Evolutionary conservation across 2,329 filamentous ascomycete genomes (phyloP).

Genomic region (Neofusicoccum laricinum): DNA sequence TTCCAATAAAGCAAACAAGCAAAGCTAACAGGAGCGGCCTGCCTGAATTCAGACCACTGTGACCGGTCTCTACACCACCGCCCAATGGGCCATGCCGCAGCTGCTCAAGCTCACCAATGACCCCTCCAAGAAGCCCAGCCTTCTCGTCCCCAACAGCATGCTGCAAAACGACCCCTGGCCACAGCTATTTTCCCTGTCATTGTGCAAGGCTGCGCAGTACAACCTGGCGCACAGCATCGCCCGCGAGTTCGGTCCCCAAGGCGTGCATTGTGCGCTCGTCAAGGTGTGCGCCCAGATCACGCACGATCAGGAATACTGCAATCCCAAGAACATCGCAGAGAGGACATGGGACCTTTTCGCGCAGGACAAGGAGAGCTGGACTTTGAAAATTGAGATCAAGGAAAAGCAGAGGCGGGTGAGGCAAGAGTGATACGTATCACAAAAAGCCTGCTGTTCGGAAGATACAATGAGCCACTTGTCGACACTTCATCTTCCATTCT

Average conservation of each 20-base stretch:
- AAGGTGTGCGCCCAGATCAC: conserved; percentile 45
- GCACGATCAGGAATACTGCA: conserved; percentile 40
- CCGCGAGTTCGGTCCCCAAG: conserved; percentile 39
- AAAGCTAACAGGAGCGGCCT: too few relatives aligned
- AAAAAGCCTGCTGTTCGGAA: too few relatives aligned
- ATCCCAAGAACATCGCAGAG: conserved; percentile 46
- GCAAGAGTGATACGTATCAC: background rate
- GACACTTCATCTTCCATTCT: too few relatives aligned
- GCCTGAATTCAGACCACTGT: conserved; percentile 40
- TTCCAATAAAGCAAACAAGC: too few relatives aligned
- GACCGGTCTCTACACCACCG: conserved; percentile 47
- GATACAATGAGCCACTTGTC: too few relatives aligned
- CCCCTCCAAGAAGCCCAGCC: conserved; percentile 38
- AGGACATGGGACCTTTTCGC: conserved; percentile 46
- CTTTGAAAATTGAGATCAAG: conserved; percentile 40
- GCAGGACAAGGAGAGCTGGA: conserved; percentile 34
- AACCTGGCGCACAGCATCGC: conserved; percentile 48
- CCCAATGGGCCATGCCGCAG: conserved; percentile 47
- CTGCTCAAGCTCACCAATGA: conserved; percentile 21
- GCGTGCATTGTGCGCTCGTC: conserved; percentile 49
- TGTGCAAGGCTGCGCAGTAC: conserved; percentile 52
- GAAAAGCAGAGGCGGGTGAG: conserved; percentile 16
- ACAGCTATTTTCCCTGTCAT: conserved; percentile 48
- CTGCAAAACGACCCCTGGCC: conserved; percentile 49
- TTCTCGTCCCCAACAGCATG: conserved; percentile 50